These are phyloP conservation scores for Colletotrichum caudatum DNA, from an alignment of 2,329 filamentous ascomycete species.

Conservation along the genomic window DNA sequence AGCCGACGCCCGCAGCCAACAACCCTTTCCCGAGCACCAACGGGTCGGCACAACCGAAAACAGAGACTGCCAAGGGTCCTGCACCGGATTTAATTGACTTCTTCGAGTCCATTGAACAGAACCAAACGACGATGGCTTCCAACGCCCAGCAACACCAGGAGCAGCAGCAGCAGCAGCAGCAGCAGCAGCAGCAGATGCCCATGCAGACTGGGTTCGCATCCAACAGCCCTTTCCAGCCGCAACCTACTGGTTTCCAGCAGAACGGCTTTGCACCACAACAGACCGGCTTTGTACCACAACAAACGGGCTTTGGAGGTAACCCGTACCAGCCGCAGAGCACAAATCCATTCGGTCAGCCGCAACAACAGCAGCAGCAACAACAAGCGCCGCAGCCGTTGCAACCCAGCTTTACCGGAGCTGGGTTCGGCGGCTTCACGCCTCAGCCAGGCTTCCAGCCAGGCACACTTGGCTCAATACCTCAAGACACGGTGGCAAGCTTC, in stretches of 20 bases:
- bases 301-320: constrained; percentile 55
- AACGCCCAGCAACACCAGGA: constrained; percentile 51
- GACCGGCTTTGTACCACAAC: constrained; percentile 57
- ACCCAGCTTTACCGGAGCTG: constrained; percentile 73
- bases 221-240: constrained; percentile 51
- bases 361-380: constrained; percentile 50
- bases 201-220: constrained; percentile 46
- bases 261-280: constrained; percentile 59
- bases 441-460: constrained; percentile 68
- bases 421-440: constrained; percentile 85
- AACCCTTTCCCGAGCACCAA: constrained; percentile 60
- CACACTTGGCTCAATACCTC: constrained; percentile 67
- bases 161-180: constrained; percentile 48
- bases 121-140: constrained; percentile 77
- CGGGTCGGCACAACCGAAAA: constrained; percentile 53
- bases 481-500: constrained; percentile 66
- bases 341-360: constrained; percentile 49
- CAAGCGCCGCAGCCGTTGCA: constrained; percentile 55
- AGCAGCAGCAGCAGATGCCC: constrained; percentile 46
- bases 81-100: constrained; percentile 91
- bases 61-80: constrained; percentile 69
- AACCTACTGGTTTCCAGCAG: constrained; percentile 51
- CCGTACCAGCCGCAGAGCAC: constrained; percentile 57
- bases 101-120: constrained; percentile 92
- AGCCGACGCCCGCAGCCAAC: constrained; percentile 54